These are phyloP conservation scores for Purpureocillium lavendulum DNA, from an alignment of 2,329 filamentous ascomycete genomes.

Conservation along the genomic window DNA sequence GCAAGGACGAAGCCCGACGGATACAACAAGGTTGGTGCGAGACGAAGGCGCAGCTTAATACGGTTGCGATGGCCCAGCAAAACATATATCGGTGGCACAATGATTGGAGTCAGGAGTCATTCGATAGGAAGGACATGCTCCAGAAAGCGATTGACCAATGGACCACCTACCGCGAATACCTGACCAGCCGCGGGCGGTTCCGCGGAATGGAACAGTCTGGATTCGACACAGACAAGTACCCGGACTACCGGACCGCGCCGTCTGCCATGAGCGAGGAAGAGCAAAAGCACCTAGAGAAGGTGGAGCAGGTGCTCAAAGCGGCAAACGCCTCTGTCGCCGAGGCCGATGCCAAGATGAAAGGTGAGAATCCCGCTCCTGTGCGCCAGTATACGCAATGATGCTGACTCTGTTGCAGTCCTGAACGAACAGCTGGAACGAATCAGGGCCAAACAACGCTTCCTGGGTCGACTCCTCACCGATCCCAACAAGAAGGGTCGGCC, in stretches of 20 bases:
- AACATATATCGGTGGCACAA: slow-evolving; percentile 18
- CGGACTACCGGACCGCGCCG: slow-evolving; percentile 31
- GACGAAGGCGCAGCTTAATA: slow-evolving; percentile 18
- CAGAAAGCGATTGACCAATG: slow-evolving; percentile 21
- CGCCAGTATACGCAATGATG: not conserved
- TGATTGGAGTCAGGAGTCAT: slow-evolving; percentile 14
- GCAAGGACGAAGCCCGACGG: slow-evolving; percentile 35
- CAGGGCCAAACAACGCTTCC: slow-evolving; percentile 24
- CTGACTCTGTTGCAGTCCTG: slow-evolving; percentile 19
- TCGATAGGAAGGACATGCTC: slow-evolving; percentile 22
- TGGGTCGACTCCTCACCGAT: slow-evolving; percentile 29
- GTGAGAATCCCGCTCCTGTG: slow-evolving; percentile 18
- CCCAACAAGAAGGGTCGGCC: slow-evolving; percentile 27
- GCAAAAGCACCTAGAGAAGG: slow-evolving; percentile 18
- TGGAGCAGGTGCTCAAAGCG: slow-evolving; percentile 23
- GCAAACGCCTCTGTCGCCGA: slow-evolving; percentile 25
- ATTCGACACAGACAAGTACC: slow-evolving; percentile 27
- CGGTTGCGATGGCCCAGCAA: slow-evolving; percentile 15
- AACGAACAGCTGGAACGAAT: slow-evolving; percentile 21
- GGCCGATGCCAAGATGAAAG: slow-evolving; percentile 21
- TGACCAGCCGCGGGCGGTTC: slow-evolving; percentile 26
- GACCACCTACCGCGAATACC: slow-evolving; percentile 22
- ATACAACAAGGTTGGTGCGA: slow-evolving; percentile 31
- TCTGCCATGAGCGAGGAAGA: slow-evolving; percentile 24
- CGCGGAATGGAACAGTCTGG: slow-evolving; percentile 26